Base-by-base conservation (phyloP, 768 basidiomycete species). In the Russula emetica region DNA sequence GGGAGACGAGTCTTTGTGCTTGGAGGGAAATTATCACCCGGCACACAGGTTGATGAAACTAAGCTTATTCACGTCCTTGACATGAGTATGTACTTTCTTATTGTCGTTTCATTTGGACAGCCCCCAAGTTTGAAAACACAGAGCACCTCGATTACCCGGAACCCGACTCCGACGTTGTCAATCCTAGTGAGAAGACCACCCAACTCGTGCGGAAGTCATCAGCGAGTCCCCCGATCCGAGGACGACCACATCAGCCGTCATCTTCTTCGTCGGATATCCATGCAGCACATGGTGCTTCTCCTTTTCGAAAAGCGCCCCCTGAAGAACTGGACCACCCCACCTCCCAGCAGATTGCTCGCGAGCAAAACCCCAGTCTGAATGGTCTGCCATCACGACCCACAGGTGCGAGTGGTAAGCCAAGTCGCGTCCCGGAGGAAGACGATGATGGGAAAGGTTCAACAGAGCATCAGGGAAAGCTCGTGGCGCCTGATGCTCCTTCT, bases 1-100 rank as follows among this genome's bases (percentile, higher is more conserved):
- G 93, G 92, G 38, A 83, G 86, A 54, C 84, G 87, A 66, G 91
- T 99, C 5, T 91, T 92, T 69, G 94, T 99, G 4, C 82, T 99
- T 16, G 97, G 97, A 45, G 97, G 96, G 76, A 91, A 91, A 1
- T 87, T 89, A 74, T 78, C 86, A 44, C 82, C 86, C 14, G 74
- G 36, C 13, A 3, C 82, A 42, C 85, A 84, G 70, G 78, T 81
- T 8, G 94, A 96, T 59, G 93, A 97, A 74, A 85, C 88, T 11
- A 82, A 80, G 26, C 71, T 90, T 55, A 83, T 96, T 18, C 90
- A 98, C 72, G 85, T 97, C 61, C 81, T 99, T 64, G 96, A 99
- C 74, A 98, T 95, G 7, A 93, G 95, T 95, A 65, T 67, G 92
- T 85, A 6, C 30, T 40, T 66, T 56, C 22, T 18, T 28, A 34